Conservation (phyloP, 768 basidiomycete species). For the Panaeolus papilionaceus region DNA sequence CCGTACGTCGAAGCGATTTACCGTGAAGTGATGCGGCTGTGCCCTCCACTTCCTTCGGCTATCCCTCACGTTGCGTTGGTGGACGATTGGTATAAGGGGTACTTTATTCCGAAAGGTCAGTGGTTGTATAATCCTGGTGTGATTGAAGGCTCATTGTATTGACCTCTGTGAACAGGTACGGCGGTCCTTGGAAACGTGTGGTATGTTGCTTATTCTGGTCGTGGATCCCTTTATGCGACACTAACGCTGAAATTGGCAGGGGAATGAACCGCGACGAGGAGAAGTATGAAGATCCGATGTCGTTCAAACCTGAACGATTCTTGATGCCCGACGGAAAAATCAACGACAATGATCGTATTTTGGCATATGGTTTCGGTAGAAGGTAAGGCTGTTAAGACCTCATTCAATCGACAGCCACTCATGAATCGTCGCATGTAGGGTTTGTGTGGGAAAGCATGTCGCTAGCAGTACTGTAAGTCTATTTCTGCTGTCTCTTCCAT, state of each 20-base stretch:
- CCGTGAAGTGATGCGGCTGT: slow-evolving; percentile 24
- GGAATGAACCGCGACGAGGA: slow-evolving; percentile 38
- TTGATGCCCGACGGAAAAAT: slow-evolving; percentile 42
- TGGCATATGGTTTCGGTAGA: slow-evolving; percentile 46
- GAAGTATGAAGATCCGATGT: slow-evolving; percentile 36
- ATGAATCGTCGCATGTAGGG: slow-evolving; percentile 17
- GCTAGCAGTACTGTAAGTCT: slow-evolving; percentile 21
- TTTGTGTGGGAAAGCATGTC: slow-evolving; percentile 26
- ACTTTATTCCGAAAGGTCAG: slow-evolving; percentile 30
- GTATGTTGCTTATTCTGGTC: slow-evolving; percentile 22
- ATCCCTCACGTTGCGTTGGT: slow-evolving; percentile 29
- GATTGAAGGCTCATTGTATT: neutral
- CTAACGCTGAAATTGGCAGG: slow-evolving; percentile 26
- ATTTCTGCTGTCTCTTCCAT: neutral
- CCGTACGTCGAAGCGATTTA: slow-evolving; percentile 30
- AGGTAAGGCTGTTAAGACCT: slow-evolving; percentile 24
- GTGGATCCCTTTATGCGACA: no score
- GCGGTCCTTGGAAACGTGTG: slow-evolving; percentile 24
- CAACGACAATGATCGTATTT: slow-evolving; percentile 41
- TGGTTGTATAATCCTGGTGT: neutral
- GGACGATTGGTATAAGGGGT: slow-evolving; percentile 33
- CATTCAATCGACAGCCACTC: no score
- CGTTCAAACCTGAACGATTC: slow-evolving; percentile 53
- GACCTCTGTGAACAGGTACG: neutral
- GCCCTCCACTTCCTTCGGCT: slow-evolving; percentile 24